These are phyloP conservation scores for Ligustrum vulgare DNA, from an alignment of 257 asterid genomes.

Conservation along the genomic window DNA sequence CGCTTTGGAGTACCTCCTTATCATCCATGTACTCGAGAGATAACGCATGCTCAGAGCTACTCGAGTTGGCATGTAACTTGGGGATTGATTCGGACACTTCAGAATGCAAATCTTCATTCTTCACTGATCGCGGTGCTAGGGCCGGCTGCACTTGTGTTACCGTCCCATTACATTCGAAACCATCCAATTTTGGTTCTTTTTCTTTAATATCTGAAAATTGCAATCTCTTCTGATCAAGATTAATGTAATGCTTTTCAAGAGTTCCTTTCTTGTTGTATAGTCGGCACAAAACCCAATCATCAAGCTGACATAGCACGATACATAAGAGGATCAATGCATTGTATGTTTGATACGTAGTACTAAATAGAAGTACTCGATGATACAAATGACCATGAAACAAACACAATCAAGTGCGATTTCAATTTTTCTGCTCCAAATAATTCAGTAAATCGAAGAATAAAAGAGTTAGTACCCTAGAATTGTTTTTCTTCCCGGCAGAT, in stretches of 20 bases:
- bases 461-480: constrained; percentile 34
- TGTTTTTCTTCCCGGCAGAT: constrained; percentile 41
- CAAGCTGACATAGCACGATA: constrained; percentile 31
- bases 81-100: constrained; percentile 34
- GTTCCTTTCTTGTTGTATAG: constrained; percentile 53
- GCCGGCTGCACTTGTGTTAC: constrained; percentile 3
- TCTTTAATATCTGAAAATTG: constrained; percentile 20
- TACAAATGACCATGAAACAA: neutral
- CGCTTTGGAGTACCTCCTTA: constrained; percentile 41
- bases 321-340: neutral
- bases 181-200: constrained; percentile 22
- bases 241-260: constrained; percentile 30
- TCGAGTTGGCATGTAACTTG: constrained; percentile 35
- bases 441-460: neutral
- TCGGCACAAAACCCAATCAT: constrained; percentile 57
- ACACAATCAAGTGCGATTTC: neutral
- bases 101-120: constrained; percentile 24
- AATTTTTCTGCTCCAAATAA: too few species aligned
- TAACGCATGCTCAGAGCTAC: constrained; percentile 28
- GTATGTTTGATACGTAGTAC: too few species aligned
- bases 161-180: neutral
- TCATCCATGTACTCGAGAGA: constrained; percentile 29
- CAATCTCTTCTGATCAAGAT: constrained; percentile 7
- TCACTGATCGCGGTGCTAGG: constrained; percentile 8
- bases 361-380: too few species aligned